Evolutionary conservation across 2,329 filamentous ascomycete species (phyloP), one percentile per base, ranked within the genome.

Genomic region (Fusarium fracticaudum): DNA sequence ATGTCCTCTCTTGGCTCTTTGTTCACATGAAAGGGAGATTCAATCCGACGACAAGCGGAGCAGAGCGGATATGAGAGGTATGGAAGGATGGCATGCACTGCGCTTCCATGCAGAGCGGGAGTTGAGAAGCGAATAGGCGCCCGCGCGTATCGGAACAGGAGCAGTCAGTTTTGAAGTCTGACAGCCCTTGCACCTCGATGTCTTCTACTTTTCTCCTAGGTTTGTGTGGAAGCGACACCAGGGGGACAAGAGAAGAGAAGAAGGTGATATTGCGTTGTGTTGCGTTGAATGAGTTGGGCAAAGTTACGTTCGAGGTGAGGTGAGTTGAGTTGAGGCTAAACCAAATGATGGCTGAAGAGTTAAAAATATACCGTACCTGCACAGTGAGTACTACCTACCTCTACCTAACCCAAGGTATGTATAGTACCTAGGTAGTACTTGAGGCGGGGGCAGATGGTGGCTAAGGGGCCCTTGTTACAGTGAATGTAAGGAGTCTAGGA

Each of bases 291-390:
- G 53, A 54, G 67, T 57, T 48, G 38, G 41, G 58, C 41, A 63
- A 47, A 38, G 43, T 67, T 67, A 37, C 17, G 51, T 51, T 66
- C 26, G 65, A 37, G n/a, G 48, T 43, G 64, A 51, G 65, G 50
- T 43, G 63, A 51, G 64, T 55, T 37, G 60, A 66, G 67, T 67
- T 67, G 61, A 67, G 67, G 61, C 68, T 72, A 72, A 67, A 64
- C 53, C 40, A 38, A 40, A 72, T 57, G 60, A 64, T 74, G 71
- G 63, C 72, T 74, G 71, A 74, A 60, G 63, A 57, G 67, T 59
- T 74, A 65, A 74, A 74, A 74, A 74, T 74, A 74, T 55, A 73
- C 67, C 41, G 66, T 70, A 70, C 67, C 61, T 66, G 60, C 57
- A 73, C 71, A 68, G 62, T 60, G 31, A 67, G 55, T 55, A 51